Conservation (phyloP, 352 stramenopile genomes). For the Phytophthora ramorum region DNA sequence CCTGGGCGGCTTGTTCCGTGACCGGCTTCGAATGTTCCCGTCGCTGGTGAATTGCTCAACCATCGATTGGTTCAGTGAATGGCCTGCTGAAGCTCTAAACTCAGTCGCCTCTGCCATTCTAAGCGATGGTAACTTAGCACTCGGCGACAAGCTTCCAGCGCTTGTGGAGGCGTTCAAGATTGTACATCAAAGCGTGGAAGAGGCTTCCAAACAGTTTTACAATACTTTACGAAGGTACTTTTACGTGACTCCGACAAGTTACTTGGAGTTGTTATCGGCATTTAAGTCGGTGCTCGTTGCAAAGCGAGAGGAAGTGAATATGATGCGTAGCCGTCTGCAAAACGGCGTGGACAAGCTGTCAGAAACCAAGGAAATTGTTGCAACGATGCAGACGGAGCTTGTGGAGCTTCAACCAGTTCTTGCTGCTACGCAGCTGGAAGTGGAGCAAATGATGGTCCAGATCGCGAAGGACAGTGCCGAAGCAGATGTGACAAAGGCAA, state of each 20-base stretch:
- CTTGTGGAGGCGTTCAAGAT: conserved; percentile 84
- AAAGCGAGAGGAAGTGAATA: conserved; percentile 92
- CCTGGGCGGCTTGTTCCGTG: conserved; percentile 79
- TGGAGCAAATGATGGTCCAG: conserved; percentile 92
- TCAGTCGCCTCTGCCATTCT: conserved; percentile 89
- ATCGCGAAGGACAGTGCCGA: conserved; percentile 92
- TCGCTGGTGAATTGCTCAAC: conserved; percentile 89
- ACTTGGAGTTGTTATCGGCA: conserved; percentile 92
- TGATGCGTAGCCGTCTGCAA: conserved; percentile 83
- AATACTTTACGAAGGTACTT: conserved; percentile 88
- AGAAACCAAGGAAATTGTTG: conserved; percentile 81
- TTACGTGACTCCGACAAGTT: conserved; percentile 95
- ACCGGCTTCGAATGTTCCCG: conserved; percentile 89
- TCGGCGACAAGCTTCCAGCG: conserved; percentile 59
- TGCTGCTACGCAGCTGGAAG: conserved; percentile 78
- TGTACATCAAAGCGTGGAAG: conserved; percentile 92
- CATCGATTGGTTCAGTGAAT: conserved; percentile 92
- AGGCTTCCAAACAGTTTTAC: conserved; percentile 87
- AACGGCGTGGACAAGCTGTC: conserved; percentile 90
- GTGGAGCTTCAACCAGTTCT: conserved; percentile 86
- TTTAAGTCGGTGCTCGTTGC: conserved; percentile 90
- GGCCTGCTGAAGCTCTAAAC: conserved; percentile 85
- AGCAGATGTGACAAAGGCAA: conserved; percentile 87
- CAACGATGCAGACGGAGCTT: conserved; percentile 87
- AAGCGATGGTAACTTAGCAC: conserved; percentile 72